These are phyloP conservation scores for Chamaecyparis obtusa DNA, from an alignment of 75 land plant species.

Conservation along the genomic window DNA sequence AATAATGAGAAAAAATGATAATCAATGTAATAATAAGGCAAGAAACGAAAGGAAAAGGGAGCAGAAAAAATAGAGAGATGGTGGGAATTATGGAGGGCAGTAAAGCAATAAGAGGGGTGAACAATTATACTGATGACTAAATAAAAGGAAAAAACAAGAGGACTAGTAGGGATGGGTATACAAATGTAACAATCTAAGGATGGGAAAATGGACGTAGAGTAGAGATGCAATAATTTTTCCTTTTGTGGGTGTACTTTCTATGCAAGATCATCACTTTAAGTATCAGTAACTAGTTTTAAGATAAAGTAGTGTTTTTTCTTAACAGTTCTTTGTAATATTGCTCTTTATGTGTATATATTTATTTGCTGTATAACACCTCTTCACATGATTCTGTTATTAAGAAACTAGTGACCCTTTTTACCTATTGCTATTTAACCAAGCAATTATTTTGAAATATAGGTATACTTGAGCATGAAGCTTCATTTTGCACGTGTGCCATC, in stretches of 20 bases:
- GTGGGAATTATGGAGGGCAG: no score
- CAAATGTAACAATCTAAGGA: no score
- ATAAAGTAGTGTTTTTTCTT: background rate
- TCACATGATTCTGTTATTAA: background rate
- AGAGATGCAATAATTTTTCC: background rate
- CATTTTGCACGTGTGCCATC: constrained; percentile 51
- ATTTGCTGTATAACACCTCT: background rate
- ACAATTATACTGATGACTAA: no score
- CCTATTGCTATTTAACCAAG: background rate
- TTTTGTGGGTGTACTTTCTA: background rate
- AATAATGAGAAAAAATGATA: no score
- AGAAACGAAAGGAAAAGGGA: no score
- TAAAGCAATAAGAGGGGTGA: no score
- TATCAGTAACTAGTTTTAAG: background rate
- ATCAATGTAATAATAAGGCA: no score
- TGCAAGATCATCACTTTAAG: background rate
- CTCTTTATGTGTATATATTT: background rate
- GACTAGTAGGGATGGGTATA: no score
- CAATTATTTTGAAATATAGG: constrained; percentile 17
- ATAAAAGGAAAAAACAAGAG: no score
- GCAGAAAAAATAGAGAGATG: no score
- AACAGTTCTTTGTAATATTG: background rate
- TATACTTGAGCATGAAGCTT: constrained; percentile 44
- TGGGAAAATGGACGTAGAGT: no score
- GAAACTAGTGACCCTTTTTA: background rate